A percentile compares a stretch with the other conserved stretches of the same genome.
Evolutionary conservation across 176 grass and related monocot species (phyloP).

Genomic region (Luzula sylvatica): DNA sequence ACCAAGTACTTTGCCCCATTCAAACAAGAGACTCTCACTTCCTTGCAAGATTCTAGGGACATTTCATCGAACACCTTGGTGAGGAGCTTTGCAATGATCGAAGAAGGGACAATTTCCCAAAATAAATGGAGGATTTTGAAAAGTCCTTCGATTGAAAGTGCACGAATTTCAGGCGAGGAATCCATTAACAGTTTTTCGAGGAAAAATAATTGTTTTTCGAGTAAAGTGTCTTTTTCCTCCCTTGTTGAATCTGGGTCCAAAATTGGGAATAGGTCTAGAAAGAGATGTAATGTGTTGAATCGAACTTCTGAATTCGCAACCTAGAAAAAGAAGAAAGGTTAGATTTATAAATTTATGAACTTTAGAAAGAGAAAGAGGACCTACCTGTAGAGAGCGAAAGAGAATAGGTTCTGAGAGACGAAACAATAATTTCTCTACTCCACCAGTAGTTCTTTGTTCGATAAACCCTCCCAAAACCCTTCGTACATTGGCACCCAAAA

Average conservation of each 20-base stretch:
- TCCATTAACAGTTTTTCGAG: slow-evolving; percentile 77
- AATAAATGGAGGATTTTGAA: slow-evolving; percentile 80
- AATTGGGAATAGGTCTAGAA: slow-evolving; percentile 91
- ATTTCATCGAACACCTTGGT: slow-evolving; percentile 79
- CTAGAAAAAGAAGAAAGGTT: slow-evolving; percentile 27
- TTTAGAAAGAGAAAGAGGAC: slow-evolving; percentile 5
- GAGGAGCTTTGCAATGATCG: slow-evolving; percentile 61
- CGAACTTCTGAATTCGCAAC: slow-evolving; percentile 86
- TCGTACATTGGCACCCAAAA: slow-evolving; percentile 38
- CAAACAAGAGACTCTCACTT: slow-evolving; percentile 66
- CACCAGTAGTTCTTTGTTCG: slow-evolving; percentile 43
- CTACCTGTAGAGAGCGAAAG: slow-evolving; percentile 79
- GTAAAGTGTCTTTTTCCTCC: slow-evolving; percentile 65
- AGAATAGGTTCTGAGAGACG: slow-evolving; percentile 66
- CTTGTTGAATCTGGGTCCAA: slow-evolving; percentile 87
- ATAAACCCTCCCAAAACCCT: slow-evolving; percentile 55
- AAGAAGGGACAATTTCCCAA: slow-evolving; percentile 84
- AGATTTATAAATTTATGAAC: slow-evolving; percentile 5
- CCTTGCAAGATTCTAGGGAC: slow-evolving; percentile 66
- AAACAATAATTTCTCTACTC: slow-evolving; percentile 78
- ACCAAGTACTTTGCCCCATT: slow-evolving; percentile 89
- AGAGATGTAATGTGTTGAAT: slow-evolving; percentile 71
- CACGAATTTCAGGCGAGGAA: slow-evolving; percentile 63
- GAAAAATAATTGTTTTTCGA: slow-evolving; percentile 78
- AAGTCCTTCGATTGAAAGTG: slow-evolving; percentile 77